Evolutionary conservation across 495 filamentous ascomycete genomes (phyloP).

Genomic region (Hypoxylon perforatum): DNA sequence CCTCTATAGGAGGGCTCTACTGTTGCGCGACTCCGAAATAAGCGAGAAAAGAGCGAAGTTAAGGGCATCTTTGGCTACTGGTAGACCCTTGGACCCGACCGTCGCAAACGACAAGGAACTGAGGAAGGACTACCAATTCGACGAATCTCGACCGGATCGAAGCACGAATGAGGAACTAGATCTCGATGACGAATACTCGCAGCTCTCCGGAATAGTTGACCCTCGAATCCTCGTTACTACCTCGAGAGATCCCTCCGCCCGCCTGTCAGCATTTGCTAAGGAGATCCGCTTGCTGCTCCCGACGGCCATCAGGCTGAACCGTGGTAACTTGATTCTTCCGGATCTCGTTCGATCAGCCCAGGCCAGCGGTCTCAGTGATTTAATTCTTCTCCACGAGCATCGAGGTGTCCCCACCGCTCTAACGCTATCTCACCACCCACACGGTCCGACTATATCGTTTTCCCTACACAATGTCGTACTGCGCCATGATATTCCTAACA

Average conservation of each 20-base stretch:
- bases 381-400: slow-evolving; percentile 93
- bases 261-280: slow-evolving; percentile 90
- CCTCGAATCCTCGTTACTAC: slow-evolving; percentile 87
- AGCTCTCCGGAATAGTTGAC: slow-evolving; percentile 85
- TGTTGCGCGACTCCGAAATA: slow-evolving; percentile 91
- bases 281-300: slow-evolving; percentile 93
- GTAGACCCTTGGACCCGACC: slow-evolving; percentile 83
- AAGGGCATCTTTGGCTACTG: slow-evolving; percentile 80
- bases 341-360: slow-evolving; percentile 85
- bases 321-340: slow-evolving; percentile 87
- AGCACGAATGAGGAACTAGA: slow-evolving; percentile 72
- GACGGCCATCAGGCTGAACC: slow-evolving; percentile 88
- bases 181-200: slow-evolving; percentile 95
- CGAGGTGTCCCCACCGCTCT: slow-evolving; percentile 87
- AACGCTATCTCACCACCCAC: slow-evolving; percentile 86
- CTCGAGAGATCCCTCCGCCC: slow-evolving; percentile 84
- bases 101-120: slow-evolving; percentile 91
- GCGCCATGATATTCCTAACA: slow-evolving; percentile 90
- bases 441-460: slow-evolving; percentile 91
- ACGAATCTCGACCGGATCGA: slow-evolving; percentile 76
- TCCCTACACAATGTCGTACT: slow-evolving; percentile 95
- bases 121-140: slow-evolving; percentile 91
- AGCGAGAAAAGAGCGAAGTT: slow-evolving; percentile 89
- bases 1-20: slow-evolving; percentile 75
- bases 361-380: slow-evolving; percentile 80